Evolutionary conservation across 2,329 filamentous ascomycete genomes (phyloP), one percentile per base, ranked within the genome.

Genomic region (Macrophomina phaseolina): DNA sequence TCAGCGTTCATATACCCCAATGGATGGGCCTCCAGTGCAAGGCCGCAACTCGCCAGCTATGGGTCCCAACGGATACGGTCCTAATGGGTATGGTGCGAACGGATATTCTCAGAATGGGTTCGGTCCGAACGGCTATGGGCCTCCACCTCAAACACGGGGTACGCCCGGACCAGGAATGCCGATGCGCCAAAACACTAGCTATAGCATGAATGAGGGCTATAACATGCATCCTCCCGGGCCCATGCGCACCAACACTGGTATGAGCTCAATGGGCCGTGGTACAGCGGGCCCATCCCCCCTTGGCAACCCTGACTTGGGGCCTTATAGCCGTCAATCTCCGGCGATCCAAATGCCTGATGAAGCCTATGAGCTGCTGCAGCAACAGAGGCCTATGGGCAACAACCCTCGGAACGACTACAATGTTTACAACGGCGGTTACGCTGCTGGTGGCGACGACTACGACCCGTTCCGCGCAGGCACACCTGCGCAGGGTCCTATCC

Each of bases 141-240:
- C 42, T 70, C 73, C 5, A 72, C 73, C 16, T 77, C 76, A 65
- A 75, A 73, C 64, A 76, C 76, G 1, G 78, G 73, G 64, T 68
- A 76, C 62, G 73, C 71, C 67, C 72, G 72, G 42, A n/a, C 58
- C 58, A 11, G 23, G 72, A 63, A 12, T 74, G 52, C 67, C 67
- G n/a, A 52, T 65, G 62, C 66, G 69, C 36, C 61, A 68, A 32
- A 70, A 73, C 66, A 70, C 72, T 46, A 72, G 69, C 67, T 68
- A 69, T 68, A 69, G 71, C 69, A 62, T 62, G 42, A 62, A 62
- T 32, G 58, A 49, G 14, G 58, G 58, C 30, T 62, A 62, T 30
- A 36, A 48, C 18, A 62, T 62, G 58, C 58, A 42, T 7, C 30
- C 64, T 7, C 52, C 52, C 34, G 52, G 64, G n/a, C 65, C 56